Conservation (phyloP, 352 stramenopile genomes). For the Phytophthora ohioensis region DNA sequence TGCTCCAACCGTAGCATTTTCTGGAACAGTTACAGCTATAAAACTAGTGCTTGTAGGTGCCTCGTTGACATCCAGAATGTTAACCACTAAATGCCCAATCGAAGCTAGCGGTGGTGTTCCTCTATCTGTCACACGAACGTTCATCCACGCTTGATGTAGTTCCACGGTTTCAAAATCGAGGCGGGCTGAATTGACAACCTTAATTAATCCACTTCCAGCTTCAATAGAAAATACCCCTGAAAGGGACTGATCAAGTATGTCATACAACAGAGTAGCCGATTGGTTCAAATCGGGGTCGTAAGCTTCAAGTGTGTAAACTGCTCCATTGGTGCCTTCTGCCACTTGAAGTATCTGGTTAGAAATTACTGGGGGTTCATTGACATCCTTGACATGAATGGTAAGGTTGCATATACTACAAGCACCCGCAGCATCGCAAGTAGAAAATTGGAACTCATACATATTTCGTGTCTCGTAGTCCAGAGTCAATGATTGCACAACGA, state of each 20-base stretch:
- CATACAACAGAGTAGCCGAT: conserved; percentile 39
- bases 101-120: conserved; percentile 45
- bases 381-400: conserved; percentile 23
- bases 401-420: conserved; percentile 28
- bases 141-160: conserved; percentile 55
- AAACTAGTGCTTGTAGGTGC: conserved; percentile 20
- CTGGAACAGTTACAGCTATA: conserved; percentile 17
- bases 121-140: conserved; percentile 58
- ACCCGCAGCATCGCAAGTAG: conserved; percentile 17
- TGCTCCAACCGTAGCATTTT: conserved; percentile 19
- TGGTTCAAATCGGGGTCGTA: conserved; percentile 54
- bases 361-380: conserved; percentile 36
- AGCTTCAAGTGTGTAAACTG: conserved; percentile 46
- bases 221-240: conserved; percentile 42
- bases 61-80: conserved; percentile 37
- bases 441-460: conserved; percentile 23
- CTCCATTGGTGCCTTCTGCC: conserved; percentile 42
- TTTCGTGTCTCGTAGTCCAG: conserved; percentile 28
- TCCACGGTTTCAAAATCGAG: conserved; percentile 56
- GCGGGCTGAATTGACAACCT: background rate
- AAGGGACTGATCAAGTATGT: conserved; percentile 55
- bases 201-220: conserved; percentile 13
- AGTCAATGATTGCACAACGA: conserved; percentile 9
- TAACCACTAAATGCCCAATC: conserved; percentile 27
- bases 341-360: conserved; percentile 35